Percentiles rank a stretch among this genome's conserved stretches.
Conservation (phyloP, 108 stramenopile species). For the Skeletonema tropicum region DNA sequence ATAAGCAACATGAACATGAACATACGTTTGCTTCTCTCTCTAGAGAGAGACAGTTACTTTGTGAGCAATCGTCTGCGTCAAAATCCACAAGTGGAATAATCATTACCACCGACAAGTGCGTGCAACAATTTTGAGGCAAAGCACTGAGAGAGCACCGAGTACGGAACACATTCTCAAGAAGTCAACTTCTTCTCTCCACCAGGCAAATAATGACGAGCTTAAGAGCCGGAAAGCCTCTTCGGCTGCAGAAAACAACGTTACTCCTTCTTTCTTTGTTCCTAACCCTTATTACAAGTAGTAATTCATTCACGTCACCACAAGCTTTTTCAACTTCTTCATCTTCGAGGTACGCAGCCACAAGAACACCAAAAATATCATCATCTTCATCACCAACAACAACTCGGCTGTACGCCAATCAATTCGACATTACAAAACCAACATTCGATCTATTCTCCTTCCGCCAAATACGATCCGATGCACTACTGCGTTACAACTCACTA, state of each 20-base stretch:
- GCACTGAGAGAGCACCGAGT: too few relatives aligned
- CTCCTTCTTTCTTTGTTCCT: background rate
- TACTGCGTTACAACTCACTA: conserved; percentile 68
- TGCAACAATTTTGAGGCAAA: too few relatives aligned
- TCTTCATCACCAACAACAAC: conserved; percentile 1
- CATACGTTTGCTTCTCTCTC: too few relatives aligned
- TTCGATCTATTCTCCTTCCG: conserved; percentile 79
- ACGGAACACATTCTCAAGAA: too few relatives aligned
- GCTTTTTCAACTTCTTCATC: background rate
- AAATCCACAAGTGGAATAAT: too few relatives aligned
- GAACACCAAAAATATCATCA: background rate
- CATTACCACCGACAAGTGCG: too few relatives aligned
- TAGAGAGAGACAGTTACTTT: too few relatives aligned
- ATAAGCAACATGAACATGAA: too few relatives aligned
- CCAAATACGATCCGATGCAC: conserved; percentile 72
- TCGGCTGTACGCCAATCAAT: conserved; percentile 42
- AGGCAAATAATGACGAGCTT: background rate
- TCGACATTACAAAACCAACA: conserved; percentile 77
- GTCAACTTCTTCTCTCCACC: too few relatives aligned
- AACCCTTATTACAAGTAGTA: background rate
- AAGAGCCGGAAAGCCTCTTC: background rate
- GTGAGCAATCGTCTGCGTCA: too few relatives aligned
- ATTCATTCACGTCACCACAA: background rate
- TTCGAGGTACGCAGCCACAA: background rate
- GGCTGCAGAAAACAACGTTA: background rate